Conservation (phyloP, 257 asterid species). For the Primulina tabacum region DNA sequence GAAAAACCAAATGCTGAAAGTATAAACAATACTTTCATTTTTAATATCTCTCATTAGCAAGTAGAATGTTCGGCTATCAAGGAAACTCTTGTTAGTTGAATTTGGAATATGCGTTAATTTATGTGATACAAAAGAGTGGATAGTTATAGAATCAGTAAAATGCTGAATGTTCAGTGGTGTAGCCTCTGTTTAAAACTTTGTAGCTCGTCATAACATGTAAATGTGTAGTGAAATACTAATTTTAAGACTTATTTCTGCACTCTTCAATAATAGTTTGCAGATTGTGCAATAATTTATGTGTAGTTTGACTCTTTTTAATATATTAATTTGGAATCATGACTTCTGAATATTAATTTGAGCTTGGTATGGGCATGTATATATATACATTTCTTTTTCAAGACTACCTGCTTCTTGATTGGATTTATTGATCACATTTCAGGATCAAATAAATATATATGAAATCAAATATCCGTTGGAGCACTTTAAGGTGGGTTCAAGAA, state of each 20-base stretch:
- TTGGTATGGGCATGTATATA: constrained; percentile 1
- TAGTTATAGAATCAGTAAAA: neutral
- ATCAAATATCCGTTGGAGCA: constrained; percentile 79
- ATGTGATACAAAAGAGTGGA: too few species aligned
- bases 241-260: neutral
- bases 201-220: neutral
- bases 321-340: neutral
- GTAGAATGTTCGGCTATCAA: too few species aligned
- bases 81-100: too few species aligned
- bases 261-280: neutral
- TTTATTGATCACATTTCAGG: constrained; percentile 55
- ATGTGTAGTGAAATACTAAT: neutral
- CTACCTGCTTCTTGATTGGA: constrained; percentile 30
- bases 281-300: constrained; percentile 6
- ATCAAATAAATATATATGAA: constrained; percentile 80
- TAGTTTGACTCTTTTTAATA: neutral
- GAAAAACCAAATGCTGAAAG: too few species aligned
- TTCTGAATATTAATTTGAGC: constrained; percentile 6
- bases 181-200: neutral
- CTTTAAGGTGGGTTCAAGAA: constrained; percentile 61
- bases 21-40: too few species aligned
- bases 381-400: neutral
- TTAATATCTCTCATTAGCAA: too few species aligned
- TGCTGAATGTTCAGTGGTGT: neutral
- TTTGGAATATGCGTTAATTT: too few species aligned